Evolutionary conservation across 2,329 filamentous ascomycete species (phyloP), one percentile per base, ranked within the genome.

Genomic region (Cercospora nicotianae): DNA sequence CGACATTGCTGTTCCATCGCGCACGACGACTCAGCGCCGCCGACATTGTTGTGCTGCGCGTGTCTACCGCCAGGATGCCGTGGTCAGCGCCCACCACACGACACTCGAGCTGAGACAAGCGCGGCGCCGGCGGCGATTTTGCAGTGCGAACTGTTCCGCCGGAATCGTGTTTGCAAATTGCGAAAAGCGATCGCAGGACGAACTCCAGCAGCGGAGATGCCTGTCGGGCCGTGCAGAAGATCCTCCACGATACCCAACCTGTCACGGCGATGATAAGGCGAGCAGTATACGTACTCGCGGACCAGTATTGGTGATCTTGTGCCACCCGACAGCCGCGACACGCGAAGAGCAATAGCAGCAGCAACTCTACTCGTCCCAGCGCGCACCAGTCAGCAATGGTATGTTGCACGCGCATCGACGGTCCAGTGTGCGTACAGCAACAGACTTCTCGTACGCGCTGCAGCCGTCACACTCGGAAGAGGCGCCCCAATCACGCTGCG

Each of bases 401-500:
- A 39, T 39, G 36, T 39, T 39, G 36, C 36, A 39, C 36, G 36
- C 36, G 36, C 36, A n/a, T 39, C 33, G 33, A 16, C 33, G 33
- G 33, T 39, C 33, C 33, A 16, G 13, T 18, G 45, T 63, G 9
- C 13, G 33, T 16, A n/a, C 45, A 28, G 45, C 39, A 31, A 51
- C 10, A 12, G 30, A 30, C 60, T 55, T 63, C 45, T 55, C 28
- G 48, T 64, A 64, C 31, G 51, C 53, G 62, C 62, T 64, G 18
- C 53, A 42, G 16, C 36, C 36, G 36, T 39, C 36, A 39, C 36
- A 39, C 58, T 64, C 66, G 66, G 66, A 36, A 39, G 18, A 48
- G 18, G 42, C 65, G 65, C 65, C 33, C 65, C 60, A 67, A 67
- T 67, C 60, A 60, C 30, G 26, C 45, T n/a, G 36, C 10, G 5